phyloP scores from a whole-genome alignment of 2,329 filamentous ascomycete genomes.

The Paraphoma sp. region DNA sequence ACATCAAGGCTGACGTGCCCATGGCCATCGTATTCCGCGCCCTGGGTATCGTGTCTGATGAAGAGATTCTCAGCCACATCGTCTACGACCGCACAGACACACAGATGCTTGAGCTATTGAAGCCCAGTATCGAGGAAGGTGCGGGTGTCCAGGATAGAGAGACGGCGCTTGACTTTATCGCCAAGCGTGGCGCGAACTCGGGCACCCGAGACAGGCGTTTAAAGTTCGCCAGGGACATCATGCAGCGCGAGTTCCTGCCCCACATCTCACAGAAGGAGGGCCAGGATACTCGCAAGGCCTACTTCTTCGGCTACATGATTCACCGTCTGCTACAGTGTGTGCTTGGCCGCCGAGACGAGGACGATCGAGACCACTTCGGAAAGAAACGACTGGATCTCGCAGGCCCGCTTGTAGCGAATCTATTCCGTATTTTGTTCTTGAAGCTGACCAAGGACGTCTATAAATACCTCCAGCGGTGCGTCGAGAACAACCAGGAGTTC shows the following conservation, averaged over 20 bases:
- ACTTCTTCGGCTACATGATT: conserved; percentile 99
- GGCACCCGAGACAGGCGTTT: conserved; percentile 88
- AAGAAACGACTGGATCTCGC: conserved; percentile 98
- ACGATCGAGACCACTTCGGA: conserved; percentile 98
- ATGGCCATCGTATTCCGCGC: conserved; percentile 96
- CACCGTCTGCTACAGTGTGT: conserved; percentile 94
- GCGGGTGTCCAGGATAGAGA: conserved; percentile 96
- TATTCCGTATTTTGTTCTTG: conserved; percentile 91
- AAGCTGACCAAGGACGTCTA: conserved; percentile 91
- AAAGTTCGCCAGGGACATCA: conserved; percentile 88
- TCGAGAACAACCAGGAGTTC: conserved; percentile 88
- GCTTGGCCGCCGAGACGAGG: conserved; percentile 88
- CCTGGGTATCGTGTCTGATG: conserved; percentile 92
- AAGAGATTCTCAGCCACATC: conserved; percentile 97
- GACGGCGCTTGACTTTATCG: conserved; percentile 92
- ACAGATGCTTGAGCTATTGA: conserved; percentile 96
- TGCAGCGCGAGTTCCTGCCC: conserved; percentile 95
- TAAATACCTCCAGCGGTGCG: conserved; percentile 88
- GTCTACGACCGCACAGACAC: conserved; percentile 95
- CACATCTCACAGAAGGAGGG: conserved; percentile 96
- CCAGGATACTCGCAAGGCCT: conserved; percentile 94
- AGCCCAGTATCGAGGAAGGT: conserved; percentile 95
- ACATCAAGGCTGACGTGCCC: conserved; percentile 91
- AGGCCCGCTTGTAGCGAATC: conserved; percentile 90
- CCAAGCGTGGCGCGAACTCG: conserved; percentile 80